phyloP scores from a whole-genome alignment of 192 early-diverging fungal genomes.

The Gamsiella multidivaricata region DNA sequence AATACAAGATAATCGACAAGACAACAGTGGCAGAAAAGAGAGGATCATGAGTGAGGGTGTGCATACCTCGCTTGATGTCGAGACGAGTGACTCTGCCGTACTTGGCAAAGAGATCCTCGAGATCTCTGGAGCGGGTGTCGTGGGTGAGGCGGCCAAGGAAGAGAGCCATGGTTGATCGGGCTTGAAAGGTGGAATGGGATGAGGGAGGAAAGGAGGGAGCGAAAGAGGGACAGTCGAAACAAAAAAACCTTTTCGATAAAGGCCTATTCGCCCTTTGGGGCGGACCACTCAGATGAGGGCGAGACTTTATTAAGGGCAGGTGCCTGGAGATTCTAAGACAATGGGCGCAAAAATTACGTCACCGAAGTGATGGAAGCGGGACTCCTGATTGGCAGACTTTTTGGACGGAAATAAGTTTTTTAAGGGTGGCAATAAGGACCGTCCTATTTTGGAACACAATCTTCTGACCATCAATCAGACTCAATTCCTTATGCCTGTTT shows the following conservation, averaged over 20 bases:
- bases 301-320: too few relatives aligned
- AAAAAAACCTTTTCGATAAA: slow-evolving; percentile 10
- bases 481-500: too few relatives aligned
- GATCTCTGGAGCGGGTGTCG: slow-evolving; percentile 61
- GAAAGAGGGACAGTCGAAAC: background rate
- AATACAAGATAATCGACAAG: background rate
- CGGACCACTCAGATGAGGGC: too few relatives aligned
- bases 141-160: slow-evolving; percentile 60
- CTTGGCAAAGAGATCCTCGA: slow-evolving; percentile 67
- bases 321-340: too few relatives aligned
- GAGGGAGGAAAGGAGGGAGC: background rate
- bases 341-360: too few relatives aligned
- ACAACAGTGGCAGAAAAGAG: background rate
- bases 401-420: too few relatives aligned
- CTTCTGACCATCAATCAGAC: too few relatives aligned
- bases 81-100: slow-evolving; percentile 66
- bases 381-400: too few relatives aligned
- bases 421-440: too few relatives aligned
- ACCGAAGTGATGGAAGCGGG: too few relatives aligned
- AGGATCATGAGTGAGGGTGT: background rate
- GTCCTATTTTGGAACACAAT: too few relatives aligned
- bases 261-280: too few relatives aligned
- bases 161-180: slow-evolving; percentile 53
- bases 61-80: slow-evolving; percentile 64
- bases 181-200: background rate